Evolutionary conservation across 345 rosid genomes (phyloP).

Genomic region (Carallia pectinifolia): DNA sequence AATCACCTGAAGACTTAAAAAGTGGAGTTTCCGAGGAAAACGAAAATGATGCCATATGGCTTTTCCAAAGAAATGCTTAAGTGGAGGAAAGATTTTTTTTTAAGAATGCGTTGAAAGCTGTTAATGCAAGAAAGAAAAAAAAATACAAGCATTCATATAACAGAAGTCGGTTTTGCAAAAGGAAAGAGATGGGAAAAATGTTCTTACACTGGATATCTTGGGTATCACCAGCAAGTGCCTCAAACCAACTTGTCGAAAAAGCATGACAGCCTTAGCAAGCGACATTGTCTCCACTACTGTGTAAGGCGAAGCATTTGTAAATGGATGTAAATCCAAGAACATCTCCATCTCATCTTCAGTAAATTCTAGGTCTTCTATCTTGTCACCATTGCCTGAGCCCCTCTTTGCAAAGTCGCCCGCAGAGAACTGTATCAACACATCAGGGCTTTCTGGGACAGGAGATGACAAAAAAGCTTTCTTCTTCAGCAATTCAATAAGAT

Average conservation of each 20-base stretch:
- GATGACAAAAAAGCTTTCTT: slow-evolving; percentile 53
- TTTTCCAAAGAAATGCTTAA: too few species aligned
- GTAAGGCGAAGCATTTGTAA: slow-evolving; percentile 86
- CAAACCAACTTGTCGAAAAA: slow-evolving; percentile 83
- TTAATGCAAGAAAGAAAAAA: too few species aligned
- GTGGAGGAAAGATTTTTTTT: too few species aligned
- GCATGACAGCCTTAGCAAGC: slow-evolving; percentile 75
- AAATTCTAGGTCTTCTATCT: slow-evolving; percentile 64
- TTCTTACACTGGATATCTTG: slow-evolving; percentile 61
- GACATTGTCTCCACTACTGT: slow-evolving; percentile 97
- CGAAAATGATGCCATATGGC: too few species aligned
- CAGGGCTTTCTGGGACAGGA: slow-evolving; percentile 34
- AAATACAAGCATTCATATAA: too few species aligned
- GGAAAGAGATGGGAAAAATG: slow-evolving; percentile 14
- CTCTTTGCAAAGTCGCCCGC: slow-evolving; percentile 74
- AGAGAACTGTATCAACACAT: slow-evolving; percentile 44
- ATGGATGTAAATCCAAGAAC: slow-evolving; percentile 84
- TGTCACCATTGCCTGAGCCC: slow-evolving; percentile 62
- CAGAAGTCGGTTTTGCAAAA: background rate
- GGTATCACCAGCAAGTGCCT: slow-evolving; percentile 89
- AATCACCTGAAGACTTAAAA: too few species aligned
- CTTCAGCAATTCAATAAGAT: slow-evolving; percentile 70
- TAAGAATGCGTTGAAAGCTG: too few species aligned
- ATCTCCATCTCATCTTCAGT: slow-evolving; percentile 83
- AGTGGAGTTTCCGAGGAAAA: too few species aligned